These are phyloP conservation scores for Biscogniauxia mediterranea DNA, from an alignment of 2,329 filamentous ascomycete species.

Conservation along the genomic window DNA sequence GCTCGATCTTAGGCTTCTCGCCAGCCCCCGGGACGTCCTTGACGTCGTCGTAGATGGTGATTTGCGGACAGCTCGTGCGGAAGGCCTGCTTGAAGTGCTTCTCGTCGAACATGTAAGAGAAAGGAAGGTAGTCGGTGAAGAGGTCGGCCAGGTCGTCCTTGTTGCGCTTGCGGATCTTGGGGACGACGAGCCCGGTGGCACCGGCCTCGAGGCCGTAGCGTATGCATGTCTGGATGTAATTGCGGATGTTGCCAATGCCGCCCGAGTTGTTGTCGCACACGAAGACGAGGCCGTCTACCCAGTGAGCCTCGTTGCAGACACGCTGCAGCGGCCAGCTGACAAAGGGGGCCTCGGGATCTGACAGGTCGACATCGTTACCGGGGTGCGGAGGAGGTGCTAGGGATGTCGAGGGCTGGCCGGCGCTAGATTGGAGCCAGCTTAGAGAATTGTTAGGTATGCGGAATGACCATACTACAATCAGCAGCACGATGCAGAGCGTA, in stretches of 20 bases:
- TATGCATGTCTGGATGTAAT: slow-evolving; percentile 49
- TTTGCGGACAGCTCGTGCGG: slow-evolving; percentile 39
- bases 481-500: slow-evolving; percentile 29
- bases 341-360: slow-evolving; percentile 40
- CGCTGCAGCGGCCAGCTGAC: slow-evolving; percentile 45
- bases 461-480: slow-evolving; percentile 31
- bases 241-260: slow-evolving; percentile 50
- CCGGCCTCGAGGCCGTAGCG: slow-evolving; percentile 49
- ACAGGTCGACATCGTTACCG: slow-evolving; percentile 35
- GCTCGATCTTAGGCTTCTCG: slow-evolving; percentile 34
- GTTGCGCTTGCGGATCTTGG: slow-evolving; percentile 44
- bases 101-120: slow-evolving; percentile 49
- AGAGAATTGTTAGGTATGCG: slow-evolving; percentile 20
- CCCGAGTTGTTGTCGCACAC: slow-evolving; percentile 52
- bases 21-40: slow-evolving; percentile 38
- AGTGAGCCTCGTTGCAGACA: slow-evolving; percentile 42
- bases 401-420: slow-evolving; percentile 9
- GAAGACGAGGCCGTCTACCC: slow-evolving; percentile 43
- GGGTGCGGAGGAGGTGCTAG: slow-evolving; percentile 4
- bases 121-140: slow-evolving; percentile 38
- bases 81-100: slow-evolving; percentile 42
- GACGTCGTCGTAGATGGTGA: slow-evolving; percentile 40
- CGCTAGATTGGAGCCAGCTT: slow-evolving; percentile 23
- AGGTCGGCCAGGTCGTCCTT: slow-evolving; percentile 41
- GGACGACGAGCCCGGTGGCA: slow-evolving; percentile 45